Evolutionary conservation across 2,329 filamentous ascomycete species (phyloP).

Genomic region (Colletotrichum orchidophilum): DNA sequence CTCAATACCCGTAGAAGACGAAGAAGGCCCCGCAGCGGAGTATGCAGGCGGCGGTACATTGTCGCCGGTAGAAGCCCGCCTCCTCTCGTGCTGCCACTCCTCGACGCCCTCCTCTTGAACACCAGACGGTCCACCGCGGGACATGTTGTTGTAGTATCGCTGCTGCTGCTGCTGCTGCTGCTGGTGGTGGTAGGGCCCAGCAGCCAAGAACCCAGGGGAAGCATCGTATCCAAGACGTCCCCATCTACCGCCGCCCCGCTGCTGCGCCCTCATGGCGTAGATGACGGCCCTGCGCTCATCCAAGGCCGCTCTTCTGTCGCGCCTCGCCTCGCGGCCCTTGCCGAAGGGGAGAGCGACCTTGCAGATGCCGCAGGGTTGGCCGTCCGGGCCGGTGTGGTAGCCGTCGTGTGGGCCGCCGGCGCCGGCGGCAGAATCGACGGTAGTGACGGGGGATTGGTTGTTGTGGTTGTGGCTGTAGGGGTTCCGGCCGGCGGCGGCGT

Average conservation of each 20-base stretch:
- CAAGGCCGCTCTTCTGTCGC: conserved; percentile 12
- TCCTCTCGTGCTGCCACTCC: not conserved
- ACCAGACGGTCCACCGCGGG: not conserved
- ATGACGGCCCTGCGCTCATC: conserved; percentile 24
- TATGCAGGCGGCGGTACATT: conserved; percentile 29
- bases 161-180: not conserved
- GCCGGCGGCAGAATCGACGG: not conserved
- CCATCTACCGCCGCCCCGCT: not conserved
- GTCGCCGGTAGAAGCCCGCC: not conserved
- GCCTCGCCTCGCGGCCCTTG: conserved; percentile 23
- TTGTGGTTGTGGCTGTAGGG: conserved; percentile 23
- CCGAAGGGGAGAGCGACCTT: conserved; percentile 22
- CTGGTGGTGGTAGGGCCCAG: not conserved
- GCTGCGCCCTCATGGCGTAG: conserved; percentile 25
- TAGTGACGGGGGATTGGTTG: not conserved
- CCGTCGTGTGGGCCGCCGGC: not conserved
- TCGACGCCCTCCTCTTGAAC: conserved; percentile 13
- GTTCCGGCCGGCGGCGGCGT: conserved; percentile 30
- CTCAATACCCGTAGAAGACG: not conserved
- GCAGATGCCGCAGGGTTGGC: conserved; percentile 30
- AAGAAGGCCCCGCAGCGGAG: conserved; percentile 2
- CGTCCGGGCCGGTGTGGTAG: not conserved
- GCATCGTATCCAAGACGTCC: not conserved
- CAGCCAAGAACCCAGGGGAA: not conserved
- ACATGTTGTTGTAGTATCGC: not conserved